Conservation (phyloP, 2,329 filamentous ascomycete genomes). For the Dothideomycetes sp. region DNA sequence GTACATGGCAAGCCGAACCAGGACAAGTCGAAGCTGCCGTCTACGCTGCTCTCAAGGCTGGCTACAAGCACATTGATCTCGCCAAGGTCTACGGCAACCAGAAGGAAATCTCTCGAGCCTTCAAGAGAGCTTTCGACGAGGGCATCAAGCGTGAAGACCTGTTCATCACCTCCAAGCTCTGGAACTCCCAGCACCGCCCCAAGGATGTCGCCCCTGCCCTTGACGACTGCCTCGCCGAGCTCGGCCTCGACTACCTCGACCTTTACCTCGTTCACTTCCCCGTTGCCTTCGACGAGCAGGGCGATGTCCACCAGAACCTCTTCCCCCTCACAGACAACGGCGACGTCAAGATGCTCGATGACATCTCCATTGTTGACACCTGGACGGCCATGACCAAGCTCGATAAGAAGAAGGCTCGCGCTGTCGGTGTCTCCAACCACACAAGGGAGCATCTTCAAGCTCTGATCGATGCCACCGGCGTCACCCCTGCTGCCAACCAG, state of each 20-base stretch:
- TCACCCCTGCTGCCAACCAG: slow-evolving; percentile 64
- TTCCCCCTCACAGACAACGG: slow-evolving; percentile 54
- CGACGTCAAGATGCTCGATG: slow-evolving; percentile 56
- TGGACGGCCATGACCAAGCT: slow-evolving; percentile 56
- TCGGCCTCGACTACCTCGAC: slow-evolving; percentile 58
- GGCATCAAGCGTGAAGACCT: slow-evolving; percentile 57
- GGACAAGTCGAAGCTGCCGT: slow-evolving; percentile 63
- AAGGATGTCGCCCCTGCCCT: slow-evolving; percentile 56
- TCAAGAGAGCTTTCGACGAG: slow-evolving; percentile 62
- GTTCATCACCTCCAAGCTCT: slow-evolving; percentile 73
- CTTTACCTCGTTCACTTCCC: slow-evolving; percentile 58
- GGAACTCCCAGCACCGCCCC: slow-evolving; percentile 61
- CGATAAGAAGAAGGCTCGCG: slow-evolving; percentile 30
- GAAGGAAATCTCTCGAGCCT: slow-evolving; percentile 60
- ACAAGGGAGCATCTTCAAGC: slow-evolving; percentile 70
- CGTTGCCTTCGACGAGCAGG: slow-evolving; percentile 14
- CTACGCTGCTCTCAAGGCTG: slow-evolving; percentile 37
- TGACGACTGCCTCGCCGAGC: slow-evolving; percentile 48
- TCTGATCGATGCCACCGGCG: slow-evolving; percentile 57
- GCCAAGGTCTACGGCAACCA: slow-evolving; percentile 74
- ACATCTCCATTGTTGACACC: slow-evolving; percentile 73
- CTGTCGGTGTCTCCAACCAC: slow-evolving; percentile 69
- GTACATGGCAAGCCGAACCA: slow-evolving; percentile 68
- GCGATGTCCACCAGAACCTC: slow-evolving; percentile 35
- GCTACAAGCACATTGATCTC: slow-evolving; percentile 39